Base-by-base conservation (phyloP, 768 basidiomycete species). In the Lyophyllum atratum region DNA sequence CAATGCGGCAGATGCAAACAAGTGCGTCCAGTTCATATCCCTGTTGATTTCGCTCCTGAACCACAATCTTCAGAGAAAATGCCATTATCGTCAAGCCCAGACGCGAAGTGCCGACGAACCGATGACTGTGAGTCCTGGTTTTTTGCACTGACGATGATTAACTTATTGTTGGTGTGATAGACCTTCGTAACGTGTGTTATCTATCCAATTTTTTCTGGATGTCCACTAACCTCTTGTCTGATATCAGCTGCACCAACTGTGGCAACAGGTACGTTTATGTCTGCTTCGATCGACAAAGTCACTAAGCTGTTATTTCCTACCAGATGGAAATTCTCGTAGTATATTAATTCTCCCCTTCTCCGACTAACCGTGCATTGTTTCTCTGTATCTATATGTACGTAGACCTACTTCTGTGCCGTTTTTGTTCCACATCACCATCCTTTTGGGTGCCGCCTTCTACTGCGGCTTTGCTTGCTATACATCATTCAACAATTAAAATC, bases 31-130 rank as follows among this genome's bases (percentile, higher is more conserved):
- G 28, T 52, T 40, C 15, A 12, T 28, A 28, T 14, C 28, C 53
- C 40, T 9, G 14, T 31, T n/a, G 4, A 15, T 14, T 9, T n/a
- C 26, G 34, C 33, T 17, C 12, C 53, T 12, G 57, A n/a, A 58
- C 43, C 3, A 37, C 21, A 43, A 37, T 63, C 19, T 19, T 25
- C 59, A 90, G 88, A 77, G 90, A 65, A 93, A 94, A 75, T 92
- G 93, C 65, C 84, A 89, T 44, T 98, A 97, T 66, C 89, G 93
- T 63, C 95, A 98, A 77, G 93, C 93, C 65, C 97, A 99, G 70
- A 99, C 97, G 8, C 84, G 97, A 54, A 94, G 92, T 68, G 96
- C 97, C 8, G 97, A 98, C 76, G 97, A 98, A 74, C 95, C 96
- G 22, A 98, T 98, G 95, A 98, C 96, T 2, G 90, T 92, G 70